phyloP scores from a whole-genome alignment of 2,329 filamentous ascomycete genomes.

The Hypoxylon sp. region DNA sequence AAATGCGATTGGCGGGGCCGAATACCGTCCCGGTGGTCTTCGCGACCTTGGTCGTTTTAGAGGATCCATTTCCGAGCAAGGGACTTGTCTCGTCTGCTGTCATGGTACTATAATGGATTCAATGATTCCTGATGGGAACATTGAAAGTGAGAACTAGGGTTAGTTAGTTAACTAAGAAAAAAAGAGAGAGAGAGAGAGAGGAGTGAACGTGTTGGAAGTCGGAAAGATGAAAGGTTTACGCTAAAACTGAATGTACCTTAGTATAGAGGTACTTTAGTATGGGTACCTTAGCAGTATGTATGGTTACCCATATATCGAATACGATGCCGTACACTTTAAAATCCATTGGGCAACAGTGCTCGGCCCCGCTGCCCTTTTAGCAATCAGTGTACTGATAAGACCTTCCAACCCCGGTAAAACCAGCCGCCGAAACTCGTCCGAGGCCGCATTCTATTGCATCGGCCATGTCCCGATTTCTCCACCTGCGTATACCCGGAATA shows the following conservation, averaged over 20 bases:
- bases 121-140: background rate
- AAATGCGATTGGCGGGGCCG: slow-evolving; percentile 51
- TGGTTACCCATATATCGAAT: no score
- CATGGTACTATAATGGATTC: slow-evolving; percentile 31
- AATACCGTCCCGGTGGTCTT: slow-evolving; percentile 42
- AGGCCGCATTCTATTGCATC: slow-evolving; percentile 3
- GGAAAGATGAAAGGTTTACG: slow-evolving; percentile 1
- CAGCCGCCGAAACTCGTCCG: slow-evolving; percentile 24
- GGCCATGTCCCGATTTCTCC: slow-evolving; percentile 12
- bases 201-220: background rate
- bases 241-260: background rate
- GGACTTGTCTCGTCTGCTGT: slow-evolving; percentile 47
- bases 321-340: background rate
- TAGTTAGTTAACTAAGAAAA: background rate
- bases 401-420: slow-evolving; percentile 14
- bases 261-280: no score
- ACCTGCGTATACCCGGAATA: background rate
- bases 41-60: slow-evolving; percentile 26
- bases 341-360: slow-evolving; percentile 10
- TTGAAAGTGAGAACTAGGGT: background rate
- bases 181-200: background rate
- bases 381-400: slow-evolving; percentile 28
- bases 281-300: no score
- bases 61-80: slow-evolving; percentile 25
- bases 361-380: slow-evolving; percentile 24